These are phyloP conservation scores for Orbilia oligospora DNA, from an alignment of 2,329 filamentous ascomycete genomes.

Conservation along the genomic window DNA sequence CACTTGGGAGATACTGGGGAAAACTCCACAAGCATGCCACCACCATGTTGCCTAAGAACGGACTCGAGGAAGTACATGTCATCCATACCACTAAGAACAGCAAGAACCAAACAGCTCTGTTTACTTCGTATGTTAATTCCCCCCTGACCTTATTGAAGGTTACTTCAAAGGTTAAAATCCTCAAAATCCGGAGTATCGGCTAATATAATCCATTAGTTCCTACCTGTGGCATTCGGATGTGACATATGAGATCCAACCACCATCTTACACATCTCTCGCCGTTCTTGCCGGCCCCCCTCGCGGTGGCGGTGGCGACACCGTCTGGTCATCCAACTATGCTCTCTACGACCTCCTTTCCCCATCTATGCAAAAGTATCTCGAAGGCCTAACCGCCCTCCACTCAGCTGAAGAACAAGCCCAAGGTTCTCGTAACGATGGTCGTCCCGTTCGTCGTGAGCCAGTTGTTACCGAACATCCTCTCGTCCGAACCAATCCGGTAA, in stretches of 20 bases:
- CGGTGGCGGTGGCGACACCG: conserved; percentile 73
- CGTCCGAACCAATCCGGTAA: conserved; percentile 74
- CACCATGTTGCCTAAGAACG: conserved; percentile 70
- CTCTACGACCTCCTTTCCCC: conserved; percentile 73
- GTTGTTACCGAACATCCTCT: conserved; percentile 73
- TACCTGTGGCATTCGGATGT: conserved; percentile 67
- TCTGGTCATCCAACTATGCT: conserved; percentile 74
- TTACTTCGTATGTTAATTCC: conserved; percentile 68
- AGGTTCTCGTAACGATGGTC: conserved; percentile 70
- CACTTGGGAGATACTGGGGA: conserved; percentile 72
- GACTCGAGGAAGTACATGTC: conserved; percentile 73
- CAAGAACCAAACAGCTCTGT: conserved; percentile 72
- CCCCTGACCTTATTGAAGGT: too few relatives aligned
- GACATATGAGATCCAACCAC: conserved; percentile 73
- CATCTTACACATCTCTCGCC: conserved; percentile 73
- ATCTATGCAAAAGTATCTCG: conserved; percentile 74
- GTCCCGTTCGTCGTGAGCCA: conserved; percentile 71
- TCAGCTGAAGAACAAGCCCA: conserved; percentile 72
- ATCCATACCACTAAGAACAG: conserved; percentile 72
- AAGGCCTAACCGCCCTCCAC: conserved; percentile 73
- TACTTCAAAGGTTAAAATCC: too few relatives aligned
- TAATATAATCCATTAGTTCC: conserved; percentile 1
- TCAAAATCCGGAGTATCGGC: neutral
- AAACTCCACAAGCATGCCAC: conserved; percentile 73
- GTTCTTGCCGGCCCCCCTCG: conserved; percentile 71